Evolutionary conservation across 306 rosid genomes (phyloP), one percentile per base, ranked within the genome.

Genomic region (Fagus crenata): DNA sequence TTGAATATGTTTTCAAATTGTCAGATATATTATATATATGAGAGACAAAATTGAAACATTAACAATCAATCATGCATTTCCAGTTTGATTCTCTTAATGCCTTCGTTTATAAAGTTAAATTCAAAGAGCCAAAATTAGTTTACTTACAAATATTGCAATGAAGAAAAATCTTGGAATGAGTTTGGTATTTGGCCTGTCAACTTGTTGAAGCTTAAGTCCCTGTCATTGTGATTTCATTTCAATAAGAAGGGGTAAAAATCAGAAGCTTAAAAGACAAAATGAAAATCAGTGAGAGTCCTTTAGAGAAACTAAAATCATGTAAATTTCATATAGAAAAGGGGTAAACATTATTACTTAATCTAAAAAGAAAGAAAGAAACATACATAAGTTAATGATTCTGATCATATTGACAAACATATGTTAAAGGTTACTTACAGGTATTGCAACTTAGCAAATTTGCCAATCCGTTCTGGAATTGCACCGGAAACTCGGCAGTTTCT

Each of bases 181-280:
- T 18, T 53, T 80, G 87, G 87, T 32, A 84, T 65, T 67, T 53
- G 40, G 18, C 84, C 87, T 28, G 32, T 49, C 73, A 84, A 58
- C 70, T 84, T 80, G 72, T 84, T 84, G 79, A 80, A 84, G 69
- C 87, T 77, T 68, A 84, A 51, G 71, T 80, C 87, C 76, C 81
- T 84, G 51, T 8, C 18, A 67, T 12, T 33, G 37, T 49, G 59
- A 73, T 58, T 40, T 31, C 78, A 61, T 51, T 46, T 49, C 6
- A 41, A 64, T 59, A 1, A 22, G 13, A 76, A 0, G 42, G 53
- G 15, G 22, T 2, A 42, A 53, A 54, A 65, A 9, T 53, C 17
- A 11, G 22, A 18, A 64, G 12, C 31, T 22, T 39, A 32, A 28
- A 46, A 42, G 7, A 31, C 36, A 11, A 60, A 28, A 11, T 32